Evolutionary conservation across 176 grass and related monocot genomes (phyloP).

Genomic region (Musa beccarii): DNA sequence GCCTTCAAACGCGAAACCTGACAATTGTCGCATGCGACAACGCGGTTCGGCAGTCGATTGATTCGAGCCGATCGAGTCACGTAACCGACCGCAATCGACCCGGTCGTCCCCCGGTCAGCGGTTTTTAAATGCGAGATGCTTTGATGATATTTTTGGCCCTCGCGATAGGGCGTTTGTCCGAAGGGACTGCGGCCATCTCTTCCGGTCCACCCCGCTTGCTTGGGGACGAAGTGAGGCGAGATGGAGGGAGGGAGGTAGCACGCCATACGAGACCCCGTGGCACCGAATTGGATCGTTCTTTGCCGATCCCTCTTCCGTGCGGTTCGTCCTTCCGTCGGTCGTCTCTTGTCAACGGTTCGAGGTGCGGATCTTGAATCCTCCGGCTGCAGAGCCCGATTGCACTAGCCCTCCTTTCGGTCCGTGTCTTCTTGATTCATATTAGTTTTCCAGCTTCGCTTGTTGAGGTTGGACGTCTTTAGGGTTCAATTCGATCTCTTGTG

Average conservation of each 20-base stretch:
- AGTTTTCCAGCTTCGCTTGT: neutral
- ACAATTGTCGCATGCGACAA: too few species aligned
- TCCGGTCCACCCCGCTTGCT: neutral
- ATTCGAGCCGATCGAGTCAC: too few species aligned
- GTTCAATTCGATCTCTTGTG: neutral
- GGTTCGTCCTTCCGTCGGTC: too few species aligned
- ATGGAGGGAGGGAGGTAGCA: neutral
- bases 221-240: neutral
- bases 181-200: neutral
- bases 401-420: neutral
- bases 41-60: too few species aligned
- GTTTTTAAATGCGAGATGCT: too few species aligned
- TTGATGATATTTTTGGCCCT: too few species aligned
- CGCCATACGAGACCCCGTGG: neutral
- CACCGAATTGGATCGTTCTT: neutral
- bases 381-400: neutral
- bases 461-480: neutral
- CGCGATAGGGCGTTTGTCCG: too few species aligned
- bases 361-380: neutral
- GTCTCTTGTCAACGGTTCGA: neutral
- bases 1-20: too few species aligned
- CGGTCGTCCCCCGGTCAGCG: too few species aligned
- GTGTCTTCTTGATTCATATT: neutral
- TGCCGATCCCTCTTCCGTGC: neutral
- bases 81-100: too few species aligned